These are phyloP conservation scores for Thinopyrum obtusiflorum DNA, from an alignment of 202 grass and related monocot species.

Conservation along the genomic window DNA sequence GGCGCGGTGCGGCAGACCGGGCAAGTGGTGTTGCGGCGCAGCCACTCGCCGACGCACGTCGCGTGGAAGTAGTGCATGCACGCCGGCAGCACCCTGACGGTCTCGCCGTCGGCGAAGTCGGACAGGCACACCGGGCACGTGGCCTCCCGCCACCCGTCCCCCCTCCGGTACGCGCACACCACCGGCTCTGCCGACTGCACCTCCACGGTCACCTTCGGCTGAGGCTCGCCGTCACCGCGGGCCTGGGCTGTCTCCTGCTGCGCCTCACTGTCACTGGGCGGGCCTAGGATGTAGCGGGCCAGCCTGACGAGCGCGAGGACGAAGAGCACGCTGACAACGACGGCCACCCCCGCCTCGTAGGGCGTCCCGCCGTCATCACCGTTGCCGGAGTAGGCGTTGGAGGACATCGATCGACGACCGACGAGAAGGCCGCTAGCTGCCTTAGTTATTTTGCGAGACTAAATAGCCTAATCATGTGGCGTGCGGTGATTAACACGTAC, in stretches of 20 bases:
- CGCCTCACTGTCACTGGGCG: background rate
- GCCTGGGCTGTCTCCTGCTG: background rate
- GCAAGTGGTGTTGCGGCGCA: constrained; percentile 37
- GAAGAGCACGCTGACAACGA: background rate
- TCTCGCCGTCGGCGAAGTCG: constrained; percentile 43
- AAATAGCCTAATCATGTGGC: background rate
- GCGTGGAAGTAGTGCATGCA: constrained; percentile 60
- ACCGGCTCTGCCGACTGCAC: background rate
- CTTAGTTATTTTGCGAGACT: background rate
- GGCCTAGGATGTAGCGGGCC: background rate
- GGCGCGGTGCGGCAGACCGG: constrained; percentile 36
- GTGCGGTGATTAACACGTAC: background rate
- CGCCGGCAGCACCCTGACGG: constrained; percentile 28
- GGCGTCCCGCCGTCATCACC: background rate
- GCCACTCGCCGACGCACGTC: constrained; percentile 49
- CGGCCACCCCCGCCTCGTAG: background rate
- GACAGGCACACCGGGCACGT: constrained; percentile 33
- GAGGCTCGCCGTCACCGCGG: background rate
- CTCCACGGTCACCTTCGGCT: background rate
- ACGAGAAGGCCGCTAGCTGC: background rate
- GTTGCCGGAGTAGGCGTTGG: background rate
- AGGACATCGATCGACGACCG: background rate
- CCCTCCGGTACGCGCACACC: constrained; percentile 14
- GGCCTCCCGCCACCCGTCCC: constrained; percentile 4
- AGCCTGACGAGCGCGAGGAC: background rate